These are phyloP conservation scores for Kazachstania psychrophila DNA, from an alignment of 805 yeast species.

Conservation along the genomic window DNA sequence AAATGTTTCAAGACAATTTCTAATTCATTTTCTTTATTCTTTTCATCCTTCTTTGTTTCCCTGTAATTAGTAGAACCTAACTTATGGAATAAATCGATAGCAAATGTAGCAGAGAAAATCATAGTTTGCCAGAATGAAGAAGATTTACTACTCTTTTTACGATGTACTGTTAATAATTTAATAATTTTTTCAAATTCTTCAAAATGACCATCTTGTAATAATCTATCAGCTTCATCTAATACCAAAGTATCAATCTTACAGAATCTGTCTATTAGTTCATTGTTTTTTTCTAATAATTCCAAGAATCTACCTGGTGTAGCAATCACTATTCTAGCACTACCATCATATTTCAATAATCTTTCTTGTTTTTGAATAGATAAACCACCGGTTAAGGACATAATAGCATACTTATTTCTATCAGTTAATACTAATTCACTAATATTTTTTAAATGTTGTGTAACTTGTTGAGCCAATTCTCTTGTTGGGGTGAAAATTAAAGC, in stretches of 20 bases:
- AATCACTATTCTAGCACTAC: conserved; percentile 68
- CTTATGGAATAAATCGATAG: conserved; percentile 71
- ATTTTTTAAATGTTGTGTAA: conserved; percentile 62
- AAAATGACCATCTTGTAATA: conserved; percentile 92
- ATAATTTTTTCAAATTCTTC: conserved; percentile 81
- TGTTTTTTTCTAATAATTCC: conserved; percentile 64
- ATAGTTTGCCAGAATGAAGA: conserved; percentile 61
- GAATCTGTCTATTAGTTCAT: conserved; percentile 33
- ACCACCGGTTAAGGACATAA: conserved; percentile 87
- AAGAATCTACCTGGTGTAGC: conserved; percentile 94
- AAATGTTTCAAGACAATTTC: conserved; percentile 60
- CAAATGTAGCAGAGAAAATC: conserved; percentile 93
- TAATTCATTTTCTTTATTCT: conserved; percentile 28
- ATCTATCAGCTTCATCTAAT: conserved; percentile 91
- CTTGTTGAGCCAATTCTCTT: conserved; percentile 93
- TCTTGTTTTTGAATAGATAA: conserved; percentile 89
- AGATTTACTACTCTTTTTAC: conserved; percentile 28
- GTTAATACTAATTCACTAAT: conserved; percentile 28
- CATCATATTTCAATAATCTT: conserved; percentile 54
- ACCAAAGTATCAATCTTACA: conserved; percentile 45
- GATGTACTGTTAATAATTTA: conserved; percentile 45
- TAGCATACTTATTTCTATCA: conserved; percentile 47
- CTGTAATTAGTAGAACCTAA: conserved; percentile 37
- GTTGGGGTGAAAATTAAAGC: conserved; percentile 91
- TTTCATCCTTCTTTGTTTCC: conserved; percentile 12